These are phyloP conservation scores for Sherardia arvensis DNA, from an alignment of 257 asterid species.

Conservation along the genomic window DNA sequence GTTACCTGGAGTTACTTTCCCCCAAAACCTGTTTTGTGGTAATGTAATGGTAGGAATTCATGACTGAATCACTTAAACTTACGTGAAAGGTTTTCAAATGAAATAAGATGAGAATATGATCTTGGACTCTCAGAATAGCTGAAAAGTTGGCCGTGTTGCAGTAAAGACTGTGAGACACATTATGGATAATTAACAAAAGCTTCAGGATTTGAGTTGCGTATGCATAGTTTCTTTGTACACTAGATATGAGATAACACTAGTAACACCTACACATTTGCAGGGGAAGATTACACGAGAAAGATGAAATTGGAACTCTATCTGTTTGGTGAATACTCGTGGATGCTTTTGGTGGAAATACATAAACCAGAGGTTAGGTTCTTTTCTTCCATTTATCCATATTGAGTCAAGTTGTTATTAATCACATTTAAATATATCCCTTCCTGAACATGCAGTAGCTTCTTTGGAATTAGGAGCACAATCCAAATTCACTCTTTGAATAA, in stretches of 20 bases:
- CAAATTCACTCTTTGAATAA: not conserved
- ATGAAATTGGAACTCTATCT: not conserved
- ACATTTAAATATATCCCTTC: not conserved
- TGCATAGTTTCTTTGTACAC: not conserved
- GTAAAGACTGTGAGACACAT: not conserved
- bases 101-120: not conserved
- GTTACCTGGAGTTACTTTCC: not conserved
- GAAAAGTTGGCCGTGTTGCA: not conserved
- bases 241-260: too few species aligned
- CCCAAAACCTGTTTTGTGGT: not conserved
- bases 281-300: not conserved
- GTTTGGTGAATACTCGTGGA: not conserved
- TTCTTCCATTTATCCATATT: not conserved
- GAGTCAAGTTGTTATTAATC: not conserved
- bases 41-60: not conserved
- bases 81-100: not conserved
- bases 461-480: not conserved
- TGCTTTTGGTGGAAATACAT: not conserved
- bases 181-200: not conserved
- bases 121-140: not conserved
- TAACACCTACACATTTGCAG: not conserved
- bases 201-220: not conserved
- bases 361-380: not conserved
- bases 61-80: not conserved
- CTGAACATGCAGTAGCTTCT: not conserved